Evolutionary conservation across 2,329 filamentous ascomycete species (phyloP), one percentile per base, ranked within the genome.

Genomic region (Coleophoma cylindrospora): DNA sequence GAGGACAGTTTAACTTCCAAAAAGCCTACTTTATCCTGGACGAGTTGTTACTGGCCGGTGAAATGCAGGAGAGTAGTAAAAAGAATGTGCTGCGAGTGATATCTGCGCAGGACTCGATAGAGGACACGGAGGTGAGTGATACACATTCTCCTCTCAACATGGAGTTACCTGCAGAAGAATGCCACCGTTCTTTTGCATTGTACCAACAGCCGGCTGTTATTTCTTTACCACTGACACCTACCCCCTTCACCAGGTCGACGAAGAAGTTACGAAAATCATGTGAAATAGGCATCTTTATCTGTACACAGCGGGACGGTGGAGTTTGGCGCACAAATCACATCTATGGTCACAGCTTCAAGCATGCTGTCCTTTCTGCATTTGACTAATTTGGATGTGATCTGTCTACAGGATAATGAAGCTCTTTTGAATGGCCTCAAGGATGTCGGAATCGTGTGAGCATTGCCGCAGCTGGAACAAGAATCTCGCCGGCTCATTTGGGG

Each of bases 1-100:
- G 4, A 5, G 2, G 36, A 6, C 45, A 60, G 72, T 99, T 99
- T 81, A 97, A 96, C 69, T 99, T 99, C 70, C 95, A 96, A 62
- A 99, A 99, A 72, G 94, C 94, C 53, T 99, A 99, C 72, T 99
- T 97, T 72, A 99, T 99, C 61, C 83, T 99, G 43, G 94, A 99
- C 68, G 94, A 99, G 74, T 80, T 99, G 54, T 77, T 99, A 58
- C 78, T 99, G 60, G 94, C 94, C 6, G 94, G 94, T 53, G 94
- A 99, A 71, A 84, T 99, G 74, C 94, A 99, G 71, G 94, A 99
- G 74, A 97, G 91, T 71, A 97, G 92, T 71, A 99, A 97, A 76
- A 99, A 99, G 83, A 97, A 97, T 65, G 91, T 99, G 38, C 74
- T 99, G 57, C 80, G 94, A 55, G 96, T 92, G 66, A 99, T 99